Evolutionary conservation across 176 grass and related monocot species (phyloP), one percentile per base, ranked within the genome.

Genomic region (Aegilops umbellulata): DNA sequence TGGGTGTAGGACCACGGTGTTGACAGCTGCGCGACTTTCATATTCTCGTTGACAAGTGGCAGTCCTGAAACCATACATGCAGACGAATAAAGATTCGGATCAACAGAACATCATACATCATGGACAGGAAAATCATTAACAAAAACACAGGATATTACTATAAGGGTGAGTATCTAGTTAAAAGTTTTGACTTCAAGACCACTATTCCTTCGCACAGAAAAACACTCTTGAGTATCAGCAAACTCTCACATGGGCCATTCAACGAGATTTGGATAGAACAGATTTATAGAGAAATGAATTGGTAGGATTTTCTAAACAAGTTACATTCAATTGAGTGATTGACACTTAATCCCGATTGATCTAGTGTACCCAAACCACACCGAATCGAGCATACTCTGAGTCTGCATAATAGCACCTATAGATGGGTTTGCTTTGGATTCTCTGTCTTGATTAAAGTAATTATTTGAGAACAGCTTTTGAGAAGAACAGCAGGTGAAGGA

Each of bases 31-130:
- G 29, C 94, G 92, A 79, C 97, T 96, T 90, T 99, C 97, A 74
- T 99, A 99, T 69, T 99, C 97, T 69, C 97, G 77, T 83, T 99
- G 97, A 84, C 94, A 99, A 58, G 94, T 92, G 65, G 90, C 94
- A 69, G 94, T 92, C 47, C 94, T 99, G 27, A 79, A 86, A 92
- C 55, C 67, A 78, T 65, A 83, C 8, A 86, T 71, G 30, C 8
- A 88, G 44, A 61, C 58, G 41, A 78, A 84, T 4, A 81, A 68
- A 80, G 77, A 78, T 15, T 6, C 24, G 17, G 23, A 86, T 89
- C 17, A 72, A 85, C 68, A 23, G 19, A 60, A 49, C 19, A 80
- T 57, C 19, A 80, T 58, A 38, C 14, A 70, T 41, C 49, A 55
- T 24, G 57, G 12, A 8, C 39, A 34, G 14, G 19, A 53, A 85